phyloP scores from a whole-genome alignment of 257 asterid genomes.

The Ligustrum vulgare region DNA sequence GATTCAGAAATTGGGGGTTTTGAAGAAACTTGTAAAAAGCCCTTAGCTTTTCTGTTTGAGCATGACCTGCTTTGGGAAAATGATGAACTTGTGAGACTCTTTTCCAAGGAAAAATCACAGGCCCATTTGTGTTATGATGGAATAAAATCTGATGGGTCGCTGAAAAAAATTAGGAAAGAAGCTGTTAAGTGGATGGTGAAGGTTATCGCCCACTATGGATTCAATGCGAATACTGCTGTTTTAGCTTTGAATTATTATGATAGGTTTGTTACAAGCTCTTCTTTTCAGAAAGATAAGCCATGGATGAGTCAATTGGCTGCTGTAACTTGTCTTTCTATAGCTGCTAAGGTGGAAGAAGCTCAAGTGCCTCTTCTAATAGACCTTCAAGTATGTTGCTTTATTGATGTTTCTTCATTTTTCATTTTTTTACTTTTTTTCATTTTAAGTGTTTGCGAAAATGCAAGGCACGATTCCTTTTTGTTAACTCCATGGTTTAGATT shows the following conservation, averaged over 20 bases:
- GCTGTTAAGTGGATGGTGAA: slow-evolving; percentile 42
- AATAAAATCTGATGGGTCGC: slow-evolving; percentile 23
- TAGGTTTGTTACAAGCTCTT: slow-evolving; percentile 35
- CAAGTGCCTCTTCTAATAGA: slow-evolving; percentile 52
- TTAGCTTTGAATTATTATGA: slow-evolving; percentile 45
- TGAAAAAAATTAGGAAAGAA: slow-evolving; percentile 32
- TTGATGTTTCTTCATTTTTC: neutral
- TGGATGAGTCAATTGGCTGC: slow-evolving; percentile 57
- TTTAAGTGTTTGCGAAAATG: slow-evolving; percentile 24
- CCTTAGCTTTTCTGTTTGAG: slow-evolving; percentile 30
- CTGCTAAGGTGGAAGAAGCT: slow-evolving; percentile 55
- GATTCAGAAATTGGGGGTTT: slow-evolving; percentile 6
- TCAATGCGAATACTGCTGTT: slow-evolving; percentile 37
- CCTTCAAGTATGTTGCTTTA: slow-evolving; percentile 42
- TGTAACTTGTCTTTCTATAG: slow-evolving; percentile 54
- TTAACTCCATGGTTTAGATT: neutral
- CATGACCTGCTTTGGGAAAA: slow-evolving; percentile 51
- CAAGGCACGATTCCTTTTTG: neutral
- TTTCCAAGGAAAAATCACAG: slow-evolving; percentile 37
- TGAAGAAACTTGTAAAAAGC: slow-evolving; percentile 22
- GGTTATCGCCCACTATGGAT: slow-evolving; percentile 39
- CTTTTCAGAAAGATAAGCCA: slow-evolving; percentile 48
- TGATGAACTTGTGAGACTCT: slow-evolving; percentile 38
- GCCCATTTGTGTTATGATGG: slow-evolving; percentile 16
- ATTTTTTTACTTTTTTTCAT: neutral